Percentiles rank a stretch among this genome's conserved stretches.
These are phyloP conservation scores for Fusarium sp. DNA, from an alignment of 2,329 filamentous ascomycete genomes.

Conservation along the genomic window DNA sequence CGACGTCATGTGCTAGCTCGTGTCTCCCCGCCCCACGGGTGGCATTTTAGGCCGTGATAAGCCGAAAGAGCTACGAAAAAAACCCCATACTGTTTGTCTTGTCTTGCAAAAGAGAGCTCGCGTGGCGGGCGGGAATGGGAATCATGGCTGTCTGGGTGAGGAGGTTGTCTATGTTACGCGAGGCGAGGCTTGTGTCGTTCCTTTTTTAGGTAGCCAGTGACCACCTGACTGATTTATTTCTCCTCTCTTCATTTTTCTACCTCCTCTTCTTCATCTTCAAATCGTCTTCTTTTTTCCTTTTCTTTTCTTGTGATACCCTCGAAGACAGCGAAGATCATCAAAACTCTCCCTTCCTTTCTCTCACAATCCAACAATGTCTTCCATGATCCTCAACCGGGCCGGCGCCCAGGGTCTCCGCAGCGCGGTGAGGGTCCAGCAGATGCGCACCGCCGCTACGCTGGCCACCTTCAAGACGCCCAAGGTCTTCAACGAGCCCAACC, in stretches of 20 bases:
- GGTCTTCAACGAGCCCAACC: constrained; percentile 94
- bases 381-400: constrained; percentile 49
- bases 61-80: constrained; percentile 38
- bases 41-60: constrained; percentile 46
- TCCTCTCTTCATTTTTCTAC: constrained; percentile 8
- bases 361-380: constrained; percentile 47
- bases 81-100: not conserved
- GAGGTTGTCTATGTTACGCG: not conserved
- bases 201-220: constrained; percentile 28
- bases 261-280: constrained; percentile 11
- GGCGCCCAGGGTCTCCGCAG: constrained; percentile 48
- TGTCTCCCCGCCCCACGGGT: constrained; percentile 26
- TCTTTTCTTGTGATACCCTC: constrained; percentile 39
- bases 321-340: constrained; percentile 26
- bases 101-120: constrained; percentile 12
- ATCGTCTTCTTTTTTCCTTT: constrained; percentile 16
- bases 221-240: constrained; percentile 4
- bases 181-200: constrained; percentile 13
- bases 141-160: not conserved
- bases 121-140: constrained; percentile 1
- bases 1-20: constrained; percentile 42
- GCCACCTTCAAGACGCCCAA: constrained; percentile 90
- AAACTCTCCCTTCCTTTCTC: not conserved
- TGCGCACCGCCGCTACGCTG: constrained; percentile 65
- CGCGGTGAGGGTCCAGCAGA: constrained; percentile 46